Evolutionary conservation across 768 basidiomycete species (phyloP).

Genomic region (Boletus sp.): DNA sequence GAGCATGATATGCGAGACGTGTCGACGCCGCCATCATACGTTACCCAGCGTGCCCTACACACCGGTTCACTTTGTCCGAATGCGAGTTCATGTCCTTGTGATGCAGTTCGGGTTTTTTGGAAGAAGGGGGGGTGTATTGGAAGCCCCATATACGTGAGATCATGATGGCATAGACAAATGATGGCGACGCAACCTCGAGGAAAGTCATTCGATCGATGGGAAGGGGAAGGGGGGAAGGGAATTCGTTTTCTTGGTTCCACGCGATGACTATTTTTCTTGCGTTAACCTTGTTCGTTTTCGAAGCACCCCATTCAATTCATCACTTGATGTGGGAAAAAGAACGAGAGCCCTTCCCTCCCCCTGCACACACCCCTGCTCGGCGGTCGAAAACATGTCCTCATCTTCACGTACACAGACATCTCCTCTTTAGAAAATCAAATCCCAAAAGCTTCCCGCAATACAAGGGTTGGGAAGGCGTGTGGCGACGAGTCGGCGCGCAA

Average conservation of each 20-base stretch:
- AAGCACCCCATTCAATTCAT: background rate
- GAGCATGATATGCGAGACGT: background rate
- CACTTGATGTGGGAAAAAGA: background rate
- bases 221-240: background rate
- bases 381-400: background rate
- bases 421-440: slow-evolving; percentile 21
- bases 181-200: background rate
- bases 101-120: background rate
- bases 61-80: background rate
- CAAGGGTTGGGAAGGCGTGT: background rate
- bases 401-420: background rate
- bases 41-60: background rate
- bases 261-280: background rate
- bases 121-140: background rate
- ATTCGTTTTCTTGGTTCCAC: background rate
- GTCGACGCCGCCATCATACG: background rate
- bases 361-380: background rate
- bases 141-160: background rate
- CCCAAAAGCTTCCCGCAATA: slow-evolving; percentile 14
- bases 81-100: background rate
- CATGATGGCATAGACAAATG: background rate
- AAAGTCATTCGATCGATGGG: background rate
- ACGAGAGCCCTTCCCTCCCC: background rate
- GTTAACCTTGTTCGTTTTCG: slow-evolving; percentile 10
- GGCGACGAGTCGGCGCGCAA: background rate